Evolutionary conservation across 306 rosid species (phyloP).

Genomic region (Vigna trinervia): DNA sequence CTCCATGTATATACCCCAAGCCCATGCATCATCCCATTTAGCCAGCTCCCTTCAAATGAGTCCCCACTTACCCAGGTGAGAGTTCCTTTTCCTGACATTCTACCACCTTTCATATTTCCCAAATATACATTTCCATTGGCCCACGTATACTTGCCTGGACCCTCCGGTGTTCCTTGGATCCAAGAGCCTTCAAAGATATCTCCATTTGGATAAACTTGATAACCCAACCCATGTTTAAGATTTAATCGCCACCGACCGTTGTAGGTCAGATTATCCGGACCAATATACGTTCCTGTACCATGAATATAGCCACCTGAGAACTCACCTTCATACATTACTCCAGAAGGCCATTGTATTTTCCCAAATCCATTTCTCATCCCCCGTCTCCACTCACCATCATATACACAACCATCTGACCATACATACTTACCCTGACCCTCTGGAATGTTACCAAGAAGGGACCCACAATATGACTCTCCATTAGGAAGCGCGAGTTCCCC

Average conservation of each 20-base stretch:
- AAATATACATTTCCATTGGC: slow-evolving; percentile 84
- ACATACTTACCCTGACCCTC: slow-evolving; percentile 87
- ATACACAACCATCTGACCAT: slow-evolving; percentile 90
- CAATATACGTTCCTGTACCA: slow-evolving; percentile 78
- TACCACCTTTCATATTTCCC: slow-evolving; percentile 96
- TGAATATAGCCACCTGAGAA: slow-evolving; percentile 91
- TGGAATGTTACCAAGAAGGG: slow-evolving; percentile 78
- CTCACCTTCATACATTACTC: slow-evolving; percentile 82
- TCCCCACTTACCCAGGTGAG: slow-evolving; percentile 91
- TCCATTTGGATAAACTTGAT: slow-evolving; percentile 87
- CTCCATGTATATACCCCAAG: slow-evolving; percentile 92
- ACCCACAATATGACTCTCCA: slow-evolving; percentile 80
- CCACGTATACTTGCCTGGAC: slow-evolving; percentile 97
- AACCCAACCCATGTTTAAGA: slow-evolving; percentile 93
- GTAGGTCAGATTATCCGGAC: slow-evolving; percentile 65
- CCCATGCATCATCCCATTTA: slow-evolving; percentile 95
- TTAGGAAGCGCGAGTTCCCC: slow-evolving; percentile 72
- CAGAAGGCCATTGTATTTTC: slow-evolving; percentile 75
- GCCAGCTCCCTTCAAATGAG: slow-evolving; percentile 95
- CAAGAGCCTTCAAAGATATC: slow-evolving; percentile 95
- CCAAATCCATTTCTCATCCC: slow-evolving; percentile 95
- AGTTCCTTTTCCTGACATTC: slow-evolving; percentile 97
- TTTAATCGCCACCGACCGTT: slow-evolving; percentile 95
- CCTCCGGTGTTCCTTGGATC: slow-evolving; percentile 95
- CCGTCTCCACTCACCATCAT: slow-evolving; percentile 96